These are phyloP conservation scores for Dothiorella sarmentorum DNA, from an alignment of 2,329 filamentous ascomycete genomes.

Conservation along the genomic window DNA sequence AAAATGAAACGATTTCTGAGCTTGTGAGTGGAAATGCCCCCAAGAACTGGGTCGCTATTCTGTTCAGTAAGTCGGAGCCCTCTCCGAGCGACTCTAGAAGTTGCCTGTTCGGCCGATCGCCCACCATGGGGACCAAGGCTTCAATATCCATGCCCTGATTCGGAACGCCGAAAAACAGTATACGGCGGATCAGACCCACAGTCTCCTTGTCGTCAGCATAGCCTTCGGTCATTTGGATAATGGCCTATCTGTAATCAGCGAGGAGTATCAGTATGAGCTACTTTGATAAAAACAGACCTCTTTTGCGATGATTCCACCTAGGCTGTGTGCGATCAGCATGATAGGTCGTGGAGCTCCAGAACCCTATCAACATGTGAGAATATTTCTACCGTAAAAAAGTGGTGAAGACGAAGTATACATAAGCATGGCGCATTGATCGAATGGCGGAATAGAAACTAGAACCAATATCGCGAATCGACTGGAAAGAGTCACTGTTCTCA, in stretches of 20 bases:
- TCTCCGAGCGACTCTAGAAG: neutral
- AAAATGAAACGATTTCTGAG: neutral
- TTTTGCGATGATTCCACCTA: neutral
- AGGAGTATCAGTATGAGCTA: neutral
- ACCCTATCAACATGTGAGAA: too few relatives aligned
- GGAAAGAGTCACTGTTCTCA: neutral
- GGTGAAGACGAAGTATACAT: neutral
- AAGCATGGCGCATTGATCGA: neutral
- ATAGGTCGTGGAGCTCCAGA: too few relatives aligned
- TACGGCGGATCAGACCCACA: neutral
- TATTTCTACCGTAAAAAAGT: neutral
- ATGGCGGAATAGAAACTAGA: neutral
- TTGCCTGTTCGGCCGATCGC: neutral
- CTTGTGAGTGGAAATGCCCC: neutral
- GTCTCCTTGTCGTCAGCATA: neutral
- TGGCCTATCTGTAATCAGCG: neutral
- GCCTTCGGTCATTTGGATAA: neutral
- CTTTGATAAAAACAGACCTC: neutral
- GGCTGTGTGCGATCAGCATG: neutral
- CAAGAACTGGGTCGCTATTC: neutral
- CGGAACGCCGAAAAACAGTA: neutral
- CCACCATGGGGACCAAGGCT: neutral
- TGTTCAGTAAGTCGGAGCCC: neutral
- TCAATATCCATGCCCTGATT: neutral
- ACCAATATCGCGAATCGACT: neutral